Evolutionary conservation across 1,284 basidiomycete species (phyloP), one percentile per base, ranked within the genome.

Genomic region (Fomitopsis betulina): DNA sequence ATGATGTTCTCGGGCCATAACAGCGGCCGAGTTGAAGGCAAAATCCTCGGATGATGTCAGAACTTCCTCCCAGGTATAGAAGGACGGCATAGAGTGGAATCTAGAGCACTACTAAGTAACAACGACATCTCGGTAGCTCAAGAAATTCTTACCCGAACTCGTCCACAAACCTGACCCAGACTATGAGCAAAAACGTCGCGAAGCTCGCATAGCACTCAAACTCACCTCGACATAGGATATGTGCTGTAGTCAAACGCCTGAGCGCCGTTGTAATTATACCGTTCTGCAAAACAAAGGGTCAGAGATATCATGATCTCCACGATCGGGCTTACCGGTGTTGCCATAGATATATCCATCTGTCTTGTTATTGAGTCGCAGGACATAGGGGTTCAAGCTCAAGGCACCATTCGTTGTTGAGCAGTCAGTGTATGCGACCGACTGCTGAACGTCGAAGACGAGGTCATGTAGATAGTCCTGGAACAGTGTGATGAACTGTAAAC

Each of bases 41-140:
- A 82, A 86, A 61, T 82, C 81, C 10, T 76, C 76, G 0, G 77
- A 73, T 3, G 76, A 77, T 13, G 71, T 63, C n/a, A 87, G 76
- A 0, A 83, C 81, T 62, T 85, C 80, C 65, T 86, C 78, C 79
- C 84, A 85, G 54, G 76, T 80, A 62, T 83, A 83, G 69, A 86
- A 82, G 0, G 82, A 86, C 0, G 85, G 83, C 77, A 85, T 81
- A 0, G 84, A 85, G 65, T 85, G 85, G 71, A 85, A 86, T n/a
- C 83, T 84, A 37, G 23, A 2, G 7, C 21, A 21, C 5, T 43
- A 37, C 12, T 27, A n/a, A n/a, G n/a, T 25, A 32, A 19, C 1
- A 15, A 50, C 13, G 25, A 47, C 37, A 25, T 6, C 19, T 23
- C 30, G 35, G 37, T 9, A 23, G 23, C n/a, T 1, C 4, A n/a